These are phyloP conservation scores for Parascedosporium putredinis DNA, from an alignment of 2,329 filamentous ascomycete species.

Conservation along the genomic window DNA sequence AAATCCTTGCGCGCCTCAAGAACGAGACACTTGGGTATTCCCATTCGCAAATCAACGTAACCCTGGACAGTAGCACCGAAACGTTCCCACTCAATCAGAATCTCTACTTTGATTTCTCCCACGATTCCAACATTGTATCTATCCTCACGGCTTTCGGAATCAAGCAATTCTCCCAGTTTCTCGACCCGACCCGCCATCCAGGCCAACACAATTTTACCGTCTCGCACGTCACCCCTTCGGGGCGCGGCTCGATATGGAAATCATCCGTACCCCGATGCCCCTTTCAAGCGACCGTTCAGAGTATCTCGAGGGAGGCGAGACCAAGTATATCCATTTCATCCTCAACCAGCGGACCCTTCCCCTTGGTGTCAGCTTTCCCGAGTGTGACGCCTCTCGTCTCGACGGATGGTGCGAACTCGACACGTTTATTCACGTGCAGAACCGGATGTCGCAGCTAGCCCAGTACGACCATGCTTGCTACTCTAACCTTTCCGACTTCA, in stretches of 20 bases:
- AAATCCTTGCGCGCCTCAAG: conserved; percentile 59
- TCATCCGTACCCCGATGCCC: conserved; percentile 58
- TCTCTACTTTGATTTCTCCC: conserved; percentile 68
- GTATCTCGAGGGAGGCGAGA: conserved; percentile 43
- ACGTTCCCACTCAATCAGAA: conserved; percentile 67
- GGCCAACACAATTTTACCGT: conserved; percentile 53
- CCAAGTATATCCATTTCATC: conserved; percentile 63
- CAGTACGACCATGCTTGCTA: conserved; percentile 58
- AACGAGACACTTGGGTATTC: conserved; percentile 54
- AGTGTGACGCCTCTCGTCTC: conserved; percentile 49
- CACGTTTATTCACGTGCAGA: conserved; percentile 54
- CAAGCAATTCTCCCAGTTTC: conserved; percentile 51
- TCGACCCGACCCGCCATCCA: conserved; percentile 45
- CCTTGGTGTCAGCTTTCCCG: conserved; percentile 52
- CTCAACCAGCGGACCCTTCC: conserved; percentile 66
- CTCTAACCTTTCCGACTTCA: conserved; percentile 33
- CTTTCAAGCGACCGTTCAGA: conserved; percentile 43
- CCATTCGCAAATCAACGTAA: conserved; percentile 55
- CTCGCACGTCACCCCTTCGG: conserved; percentile 62
- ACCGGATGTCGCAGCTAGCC: conserved; percentile 45
- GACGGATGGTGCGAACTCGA: conserved; percentile 71
- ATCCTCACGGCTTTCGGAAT: conserved; percentile 65
- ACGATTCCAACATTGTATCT: conserved; percentile 64
- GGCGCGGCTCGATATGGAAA: conserved; percentile 61
- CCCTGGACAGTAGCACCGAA: conserved; percentile 53